Percentiles rank a stretch among this genome's conserved stretches.
Conservation (phyloP, 2,329 filamentous ascomycete genomes). For the Aureobasidium lini region DNA sequence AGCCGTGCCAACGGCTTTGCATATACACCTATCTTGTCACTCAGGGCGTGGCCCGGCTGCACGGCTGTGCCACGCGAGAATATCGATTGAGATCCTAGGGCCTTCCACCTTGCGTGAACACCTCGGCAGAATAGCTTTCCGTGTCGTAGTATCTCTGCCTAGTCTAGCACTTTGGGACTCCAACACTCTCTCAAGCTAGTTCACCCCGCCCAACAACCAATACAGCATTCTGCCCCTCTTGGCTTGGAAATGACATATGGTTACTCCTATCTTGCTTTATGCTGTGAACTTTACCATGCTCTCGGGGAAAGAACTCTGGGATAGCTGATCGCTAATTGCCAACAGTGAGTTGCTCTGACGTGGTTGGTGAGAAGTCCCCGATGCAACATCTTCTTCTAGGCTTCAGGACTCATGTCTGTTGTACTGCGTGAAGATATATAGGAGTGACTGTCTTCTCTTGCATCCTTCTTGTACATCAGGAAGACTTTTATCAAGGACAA, state of each 20-base stretch:
- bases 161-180: not conserved
- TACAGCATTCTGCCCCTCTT: not conserved
- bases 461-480: not conserved
- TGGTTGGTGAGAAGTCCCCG: not conserved
- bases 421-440: not conserved
- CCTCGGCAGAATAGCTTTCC: not conserved
- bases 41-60: not conserved
- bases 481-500: not conserved
- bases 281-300: not conserved
- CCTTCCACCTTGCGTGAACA: not conserved
- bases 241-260: not conserved
- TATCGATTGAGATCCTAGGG: not conserved
- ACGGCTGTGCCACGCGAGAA: not conserved
- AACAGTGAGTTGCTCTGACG: not conserved
- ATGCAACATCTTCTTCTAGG: not conserved
- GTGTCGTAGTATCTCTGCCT: not conserved
- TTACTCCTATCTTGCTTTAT: not conserved
- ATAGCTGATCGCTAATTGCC: not conserved
- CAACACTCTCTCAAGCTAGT: not conserved
- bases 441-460: not conserved
- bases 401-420: not conserved
- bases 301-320: not conserved
- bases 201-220: constrained; percentile 6
- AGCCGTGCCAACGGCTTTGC: not conserved
- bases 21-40: not conserved